phyloP scores from a whole-genome alignment of 2,329 filamentous ascomycete genomes.

The Fusarium citri region DNA sequence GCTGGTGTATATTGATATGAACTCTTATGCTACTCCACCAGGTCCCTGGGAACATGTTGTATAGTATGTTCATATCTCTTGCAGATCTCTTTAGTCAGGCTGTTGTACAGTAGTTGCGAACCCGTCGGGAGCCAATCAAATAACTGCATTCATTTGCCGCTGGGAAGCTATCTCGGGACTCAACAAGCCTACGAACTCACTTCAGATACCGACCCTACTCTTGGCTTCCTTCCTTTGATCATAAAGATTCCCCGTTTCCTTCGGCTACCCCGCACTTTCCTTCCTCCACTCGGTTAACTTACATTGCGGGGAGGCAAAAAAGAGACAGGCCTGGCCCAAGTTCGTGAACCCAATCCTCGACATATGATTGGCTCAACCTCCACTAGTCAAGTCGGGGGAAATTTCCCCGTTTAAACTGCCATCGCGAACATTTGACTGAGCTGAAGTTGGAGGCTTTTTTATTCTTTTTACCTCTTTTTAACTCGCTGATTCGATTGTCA shows the following conservation, averaged over 20 bases:
- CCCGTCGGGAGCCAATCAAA: neutral
- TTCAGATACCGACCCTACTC: neutral
- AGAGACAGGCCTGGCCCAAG: neutral
- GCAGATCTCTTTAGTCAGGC: accelerated
- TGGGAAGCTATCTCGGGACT: neutral
- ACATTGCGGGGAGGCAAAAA: constrained; percentile 27
- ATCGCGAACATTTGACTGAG: constrained; percentile 26
- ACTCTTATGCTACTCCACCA: too few relatives aligned
- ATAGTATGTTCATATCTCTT: too few relatives aligned
- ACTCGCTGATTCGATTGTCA: neutral
- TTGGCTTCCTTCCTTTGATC: neutral
- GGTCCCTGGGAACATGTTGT: too few relatives aligned
- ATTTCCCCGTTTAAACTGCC: constrained; percentile 41
- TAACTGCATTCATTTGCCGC: neutral
- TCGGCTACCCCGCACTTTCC: constrained; percentile 26
- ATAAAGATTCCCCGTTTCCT: neutral
- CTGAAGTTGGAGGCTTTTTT: constrained; percentile 9
- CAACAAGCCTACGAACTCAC: neutral
- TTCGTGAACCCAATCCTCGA: neutral
- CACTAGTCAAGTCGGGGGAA: constrained; percentile 31
- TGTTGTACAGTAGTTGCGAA: neutral
- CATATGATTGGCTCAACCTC: constrained; percentile 22
- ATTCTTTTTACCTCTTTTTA: neutral
- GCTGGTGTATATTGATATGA: too few relatives aligned
- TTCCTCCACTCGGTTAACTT: constrained; percentile 10